Evolutionary conservation across 2,329 filamentous ascomycete species (phyloP).

Genomic region (Aspergillus japonicus): DNA sequence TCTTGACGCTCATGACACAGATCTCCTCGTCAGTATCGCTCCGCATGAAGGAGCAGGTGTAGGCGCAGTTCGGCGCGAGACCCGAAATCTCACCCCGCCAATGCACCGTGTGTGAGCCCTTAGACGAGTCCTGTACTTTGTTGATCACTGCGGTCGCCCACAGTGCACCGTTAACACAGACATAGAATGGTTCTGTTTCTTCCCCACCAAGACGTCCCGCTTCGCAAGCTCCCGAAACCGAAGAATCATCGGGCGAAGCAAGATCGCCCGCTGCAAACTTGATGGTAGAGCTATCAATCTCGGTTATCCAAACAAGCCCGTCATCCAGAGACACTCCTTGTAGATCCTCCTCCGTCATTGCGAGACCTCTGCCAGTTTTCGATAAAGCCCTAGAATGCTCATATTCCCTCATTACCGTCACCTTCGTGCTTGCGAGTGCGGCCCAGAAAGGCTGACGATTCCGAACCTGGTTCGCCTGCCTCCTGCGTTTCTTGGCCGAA

Average conservation of each 20-base stretch:
- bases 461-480: slow-evolving; percentile 86
- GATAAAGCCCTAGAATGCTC: slow-evolving; percentile 65
- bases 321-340: slow-evolving; percentile 43
- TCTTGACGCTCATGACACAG: slow-evolving; percentile 62
- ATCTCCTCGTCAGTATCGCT: slow-evolving; percentile 58
- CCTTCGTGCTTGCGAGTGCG: slow-evolving; percentile 91
- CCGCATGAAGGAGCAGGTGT: slow-evolving; percentile 62
- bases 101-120: slow-evolving; percentile 46
- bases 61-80: slow-evolving; percentile 63
- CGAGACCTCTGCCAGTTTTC: slow-evolving; percentile 39
- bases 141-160: slow-evolving; percentile 63
- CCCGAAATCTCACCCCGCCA: slow-evolving; percentile 65
- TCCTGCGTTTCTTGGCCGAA: slow-evolving; percentile 76
- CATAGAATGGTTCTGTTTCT: slow-evolving; percentile 59
- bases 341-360: slow-evolving; percentile 44
- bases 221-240: slow-evolving; percentile 30
- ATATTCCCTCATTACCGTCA: slow-evolving; percentile 90
- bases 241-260: slow-evolving; percentile 32
- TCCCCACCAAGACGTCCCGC: slow-evolving; percentile 25
- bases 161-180: slow-evolving; percentile 63
- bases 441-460: slow-evolving; percentile 93
- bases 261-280: slow-evolving; percentile 49
- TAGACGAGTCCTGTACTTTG: slow-evolving; percentile 44
- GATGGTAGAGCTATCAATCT: slow-evolving; percentile 48
- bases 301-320: slow-evolving; percentile 49